phyloP scores from a whole-genome alignment of 2,329 filamentous ascomycete genomes.

The Eutypella sp. region DNA sequence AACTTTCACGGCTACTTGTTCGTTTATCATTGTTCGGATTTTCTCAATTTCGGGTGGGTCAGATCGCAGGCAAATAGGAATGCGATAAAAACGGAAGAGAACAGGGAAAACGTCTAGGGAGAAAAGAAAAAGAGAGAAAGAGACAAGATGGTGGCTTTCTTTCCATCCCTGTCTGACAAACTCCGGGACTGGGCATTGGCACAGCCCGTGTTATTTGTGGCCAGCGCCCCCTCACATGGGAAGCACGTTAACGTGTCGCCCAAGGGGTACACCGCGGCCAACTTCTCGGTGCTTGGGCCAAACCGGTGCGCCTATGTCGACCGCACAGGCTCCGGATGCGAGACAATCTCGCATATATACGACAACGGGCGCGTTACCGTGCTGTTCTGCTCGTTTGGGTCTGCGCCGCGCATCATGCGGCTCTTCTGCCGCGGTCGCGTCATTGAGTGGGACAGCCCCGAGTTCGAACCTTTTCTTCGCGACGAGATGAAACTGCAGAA shows the following conservation, averaged over 20 bases:
- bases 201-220: constrained; percentile 53
- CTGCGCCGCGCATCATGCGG: constrained; percentile 56
- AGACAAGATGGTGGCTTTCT: constrained; percentile 2
- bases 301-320: constrained; percentile 39
- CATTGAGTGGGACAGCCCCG: constrained; percentile 52
- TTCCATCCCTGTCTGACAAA: constrained; percentile 36
- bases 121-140: neutral
- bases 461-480: constrained; percentile 38
- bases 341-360: constrained; percentile 53
- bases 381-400: constrained; percentile 59
- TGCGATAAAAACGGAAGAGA: neutral
- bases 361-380: constrained; percentile 54
- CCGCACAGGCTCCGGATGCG: constrained; percentile 49
- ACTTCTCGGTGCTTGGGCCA: constrained; percentile 4
- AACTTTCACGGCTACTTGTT: no score
- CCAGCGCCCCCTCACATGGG: constrained; percentile 46
- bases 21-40: neutral
- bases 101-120: neutral
- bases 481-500: constrained; percentile 13
- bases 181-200: constrained; percentile 43
- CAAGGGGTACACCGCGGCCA: constrained; percentile 35
- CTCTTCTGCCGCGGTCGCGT: constrained; percentile 57
- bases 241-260: constrained; percentile 53
- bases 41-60: no score
- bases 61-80: no score